Evolutionary conservation across 768 basidiomycete genomes (phyloP).

Genomic region (Trichaptum fuscoviolaceum): DNA sequence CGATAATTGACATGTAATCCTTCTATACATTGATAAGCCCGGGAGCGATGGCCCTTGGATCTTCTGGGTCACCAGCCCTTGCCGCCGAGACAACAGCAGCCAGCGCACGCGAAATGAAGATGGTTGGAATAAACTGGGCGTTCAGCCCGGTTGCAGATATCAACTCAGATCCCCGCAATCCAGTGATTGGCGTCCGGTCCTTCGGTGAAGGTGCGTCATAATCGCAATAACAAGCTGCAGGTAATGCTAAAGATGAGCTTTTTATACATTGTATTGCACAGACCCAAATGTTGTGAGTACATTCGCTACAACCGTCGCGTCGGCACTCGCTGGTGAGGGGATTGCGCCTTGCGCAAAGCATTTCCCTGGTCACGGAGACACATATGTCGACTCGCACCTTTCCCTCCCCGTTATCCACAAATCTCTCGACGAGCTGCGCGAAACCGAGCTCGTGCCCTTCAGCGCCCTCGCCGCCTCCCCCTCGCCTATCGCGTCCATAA

Average conservation of each 20-base stretch:
- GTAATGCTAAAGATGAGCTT: neutral
- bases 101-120: conserved; percentile 49
- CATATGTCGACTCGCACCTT: conserved; percentile 65
- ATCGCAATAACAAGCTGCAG: too few species aligned
- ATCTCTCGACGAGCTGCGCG: conserved; percentile 32
- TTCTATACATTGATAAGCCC: conserved; percentile 36
- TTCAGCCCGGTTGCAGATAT: conserved; percentile 69
- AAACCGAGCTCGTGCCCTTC: conserved; percentile 59
- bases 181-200: conserved; percentile 72
- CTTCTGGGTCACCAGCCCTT: conserved; percentile 40
- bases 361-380: conserved; percentile 74
- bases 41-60: conserved; percentile 68
- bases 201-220: conserved; percentile 56
- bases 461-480: conserved; percentile 33
- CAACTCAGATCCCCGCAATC: conserved; percentile 64
- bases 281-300: conserved; percentile 49
- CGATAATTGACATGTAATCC: too few species aligned
- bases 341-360: conserved; percentile 65
- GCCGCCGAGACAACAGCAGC: conserved; percentile 44
- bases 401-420: conserved; percentile 59
- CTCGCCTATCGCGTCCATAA: conserved; percentile 44
- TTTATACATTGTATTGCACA: conserved; percentile 18
- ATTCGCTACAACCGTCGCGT: conserved; percentile 42
- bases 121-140: conserved; percentile 66
- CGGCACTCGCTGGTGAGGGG: conserved; percentile 41